Evolutionary conservation across 2,329 filamentous ascomycete species (phyloP).

Genomic region (Penicillium oxalicum): DNA sequence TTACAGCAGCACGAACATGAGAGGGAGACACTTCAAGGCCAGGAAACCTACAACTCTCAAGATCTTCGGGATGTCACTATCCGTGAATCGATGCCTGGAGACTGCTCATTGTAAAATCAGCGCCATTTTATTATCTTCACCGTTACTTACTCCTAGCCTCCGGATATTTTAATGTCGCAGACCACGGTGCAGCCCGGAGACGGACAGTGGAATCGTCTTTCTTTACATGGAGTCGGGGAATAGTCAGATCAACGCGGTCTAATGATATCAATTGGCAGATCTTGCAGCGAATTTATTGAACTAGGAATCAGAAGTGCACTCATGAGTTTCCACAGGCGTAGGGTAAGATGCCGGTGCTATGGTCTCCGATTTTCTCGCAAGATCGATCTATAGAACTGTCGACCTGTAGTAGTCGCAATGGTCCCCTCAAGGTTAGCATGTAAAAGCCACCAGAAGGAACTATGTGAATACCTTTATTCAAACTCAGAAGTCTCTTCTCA

Average conservation of each 20-base stretch:
- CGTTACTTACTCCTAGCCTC: too few relatives aligned
- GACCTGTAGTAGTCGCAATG: not conserved
- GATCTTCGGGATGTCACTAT: not conserved
- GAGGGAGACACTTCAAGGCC: not conserved
- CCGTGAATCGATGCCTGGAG: not conserved
- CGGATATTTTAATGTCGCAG: too few relatives aligned
- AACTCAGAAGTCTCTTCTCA: slow-evolving; percentile 11
- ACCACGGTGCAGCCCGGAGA: too few relatives aligned
- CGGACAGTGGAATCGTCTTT: too few relatives aligned
- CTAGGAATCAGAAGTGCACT: too few relatives aligned
- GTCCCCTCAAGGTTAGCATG: not conserved
- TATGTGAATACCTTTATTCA: slow-evolving; percentile 10
- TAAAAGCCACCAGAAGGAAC: not conserved
- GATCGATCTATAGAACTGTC: slow-evolving; percentile 1
- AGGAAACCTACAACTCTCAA: not conserved
- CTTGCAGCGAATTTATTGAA: too few relatives aligned
- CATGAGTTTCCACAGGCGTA: too few relatives aligned
- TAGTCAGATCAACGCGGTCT: too few relatives aligned
- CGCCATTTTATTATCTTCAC: not conserved
- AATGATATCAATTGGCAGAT: too few relatives aligned
- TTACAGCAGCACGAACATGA: slow-evolving; percentile 8
- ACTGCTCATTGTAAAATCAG: not conserved
- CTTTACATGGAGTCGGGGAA: too few relatives aligned
- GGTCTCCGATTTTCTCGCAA: not conserved
- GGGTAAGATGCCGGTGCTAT: too few relatives aligned